These are phyloP conservation scores for Ambispora gerdemannii DNA, from an alignment of 192 early-diverging fungal genomes.

Conservation along the genomic window DNA sequence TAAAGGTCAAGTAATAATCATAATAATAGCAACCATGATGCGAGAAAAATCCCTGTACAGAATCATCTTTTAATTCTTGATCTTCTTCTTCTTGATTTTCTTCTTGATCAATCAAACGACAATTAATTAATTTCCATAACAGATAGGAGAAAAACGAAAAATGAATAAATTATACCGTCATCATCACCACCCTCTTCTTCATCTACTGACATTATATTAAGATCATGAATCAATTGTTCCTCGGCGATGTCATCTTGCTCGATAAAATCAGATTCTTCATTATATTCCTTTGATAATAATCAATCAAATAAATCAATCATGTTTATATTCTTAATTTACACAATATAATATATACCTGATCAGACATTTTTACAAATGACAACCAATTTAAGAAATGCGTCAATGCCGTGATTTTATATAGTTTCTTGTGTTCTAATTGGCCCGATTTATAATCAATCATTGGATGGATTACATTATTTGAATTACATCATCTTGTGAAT, in stretches of 20 bases:
- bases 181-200: conserved; percentile 14
- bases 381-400: no score
- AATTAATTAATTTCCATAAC: background rate
- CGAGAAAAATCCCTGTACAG: conserved; percentile 86
- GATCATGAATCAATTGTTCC: background rate
- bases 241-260: conserved; percentile 21
- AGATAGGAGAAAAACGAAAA: background rate
- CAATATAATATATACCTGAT: no score
- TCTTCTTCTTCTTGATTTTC: conserved; percentile 52
- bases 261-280: conserved; percentile 15
- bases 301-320: no score
- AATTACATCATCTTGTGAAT: no score
- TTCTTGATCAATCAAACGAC: conserved; percentile 32
- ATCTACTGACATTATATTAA: conserved; percentile 2
- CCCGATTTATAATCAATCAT: no score
- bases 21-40: no score
- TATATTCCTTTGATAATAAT: no score
- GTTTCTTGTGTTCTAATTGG: no score
- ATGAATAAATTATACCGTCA: background rate
- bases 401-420: no score
- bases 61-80: conserved; percentile 72
- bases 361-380: no score
- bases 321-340: no score
- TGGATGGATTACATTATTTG: no score
- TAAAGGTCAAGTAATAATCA: conserved; percentile 8